These are phyloP conservation scores for Aspergillus bombycis DNA, from an alignment of 2,329 filamentous ascomycete species.

Conservation along the genomic window DNA sequence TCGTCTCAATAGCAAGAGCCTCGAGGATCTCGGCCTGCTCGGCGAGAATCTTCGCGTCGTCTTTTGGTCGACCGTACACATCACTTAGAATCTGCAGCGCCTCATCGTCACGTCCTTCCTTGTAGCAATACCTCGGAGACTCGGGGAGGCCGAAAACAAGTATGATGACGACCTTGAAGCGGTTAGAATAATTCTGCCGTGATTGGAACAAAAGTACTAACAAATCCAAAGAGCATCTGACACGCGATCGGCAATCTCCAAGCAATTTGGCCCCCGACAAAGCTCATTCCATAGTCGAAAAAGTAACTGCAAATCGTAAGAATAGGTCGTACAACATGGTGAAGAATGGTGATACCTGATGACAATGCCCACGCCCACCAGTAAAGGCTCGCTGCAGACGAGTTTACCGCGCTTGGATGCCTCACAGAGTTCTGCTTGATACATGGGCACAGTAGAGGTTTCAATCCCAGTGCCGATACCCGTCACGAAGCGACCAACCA, in stretches of 20 bases:
- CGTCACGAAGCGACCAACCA: constrained; percentile 53
- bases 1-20: constrained; percentile 47
- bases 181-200: neutral
- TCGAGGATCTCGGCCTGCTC: constrained; percentile 46
- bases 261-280: constrained; percentile 44
- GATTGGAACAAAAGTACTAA: constrained; percentile 34
- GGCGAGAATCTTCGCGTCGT: constrained; percentile 26
- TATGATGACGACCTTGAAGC: constrained; percentile 18
- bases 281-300: constrained; percentile 40
- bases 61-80: constrained; percentile 27
- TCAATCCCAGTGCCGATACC: constrained; percentile 55
- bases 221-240: constrained; percentile 49
- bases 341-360: constrained; percentile 23
- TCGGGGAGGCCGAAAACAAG: constrained; percentile 33
- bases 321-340: neutral
- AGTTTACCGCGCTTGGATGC: constrained; percentile 47
- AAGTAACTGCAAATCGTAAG: constrained; percentile 22
- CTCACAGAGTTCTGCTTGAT: constrained; percentile 51
- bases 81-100: constrained; percentile 32
- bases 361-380: constrained; percentile 43
- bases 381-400: constrained; percentile 47
- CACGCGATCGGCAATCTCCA: constrained; percentile 54
- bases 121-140: constrained; percentile 50
- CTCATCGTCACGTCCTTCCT: constrained; percentile 41
- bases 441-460: constrained; percentile 42